phyloP scores from a whole-genome alignment of 2,329 filamentous ascomycete species.

The Corniculantispora saksenae region DNA sequence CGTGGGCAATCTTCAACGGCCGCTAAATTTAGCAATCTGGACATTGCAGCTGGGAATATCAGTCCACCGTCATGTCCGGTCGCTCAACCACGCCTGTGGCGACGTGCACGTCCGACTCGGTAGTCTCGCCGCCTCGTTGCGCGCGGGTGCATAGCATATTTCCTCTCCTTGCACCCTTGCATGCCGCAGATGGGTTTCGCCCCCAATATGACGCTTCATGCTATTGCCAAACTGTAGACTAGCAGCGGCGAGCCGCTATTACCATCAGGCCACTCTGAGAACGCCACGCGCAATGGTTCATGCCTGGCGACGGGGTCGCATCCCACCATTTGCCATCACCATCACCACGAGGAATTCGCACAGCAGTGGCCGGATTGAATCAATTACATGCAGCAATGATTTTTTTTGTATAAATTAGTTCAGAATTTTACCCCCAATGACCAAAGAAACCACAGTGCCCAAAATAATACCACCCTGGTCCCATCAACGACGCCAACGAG shows the following conservation, averaged over 20 bases:
- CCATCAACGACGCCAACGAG: neutral
- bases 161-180: neutral
- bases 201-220: neutral
- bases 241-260: neutral
- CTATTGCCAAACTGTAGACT: neutral
- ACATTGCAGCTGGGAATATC: no score
- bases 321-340: neutral
- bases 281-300: neutral
- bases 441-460: neutral
- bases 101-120: neutral
- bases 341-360: neutral
- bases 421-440: neutral
- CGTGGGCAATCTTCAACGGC: neutral
- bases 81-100: neutral
- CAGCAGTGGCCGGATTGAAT: neutral
- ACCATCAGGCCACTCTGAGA: neutral
- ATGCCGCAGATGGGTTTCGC: slow-evolving; percentile 14
- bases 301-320: neutral
- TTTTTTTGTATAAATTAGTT: no score
- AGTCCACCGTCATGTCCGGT: neutral
- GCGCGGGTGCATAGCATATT: neutral
- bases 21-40: neutral
- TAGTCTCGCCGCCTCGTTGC: neutral
- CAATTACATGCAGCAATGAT: neutral
- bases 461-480: slow-evolving; percentile 7